Evolutionary conservation across 176 grass and related monocot genomes (phyloP).

Genomic region (Pharus latifolius): DNA sequence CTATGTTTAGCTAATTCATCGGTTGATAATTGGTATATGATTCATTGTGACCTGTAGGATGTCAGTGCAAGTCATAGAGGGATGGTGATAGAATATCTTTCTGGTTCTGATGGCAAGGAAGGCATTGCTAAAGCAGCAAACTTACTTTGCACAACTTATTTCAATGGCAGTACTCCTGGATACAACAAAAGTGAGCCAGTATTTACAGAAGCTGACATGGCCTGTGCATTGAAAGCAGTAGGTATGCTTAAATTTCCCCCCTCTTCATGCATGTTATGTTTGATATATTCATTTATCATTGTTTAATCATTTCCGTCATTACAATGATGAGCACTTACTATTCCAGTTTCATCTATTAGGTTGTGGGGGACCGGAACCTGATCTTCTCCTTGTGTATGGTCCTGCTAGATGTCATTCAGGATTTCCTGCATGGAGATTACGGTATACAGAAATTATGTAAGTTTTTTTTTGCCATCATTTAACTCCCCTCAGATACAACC

Average conservation of each 20-base stretch:
- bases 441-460: conserved; percentile 96
- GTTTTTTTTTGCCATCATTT: conserved; percentile 6
- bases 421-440: conserved; percentile 92
- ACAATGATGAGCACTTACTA: not conserved
- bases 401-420: conserved; percentile 83
- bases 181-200: conserved; percentile 9
- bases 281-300: conserved; percentile 6
- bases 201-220: conserved; percentile 64
- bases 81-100: conserved; percentile 60
- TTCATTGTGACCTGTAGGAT: conserved; percentile 44
- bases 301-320: conserved; percentile 3
- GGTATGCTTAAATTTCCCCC: conserved; percentile 29
- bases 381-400: conserved; percentile 84
- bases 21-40: conserved; percentile 9
- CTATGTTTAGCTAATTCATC: conserved; percentile 2
- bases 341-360: conserved; percentile 35
- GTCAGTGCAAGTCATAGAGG: conserved; percentile 29
- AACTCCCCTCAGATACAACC: too few relatives aligned
- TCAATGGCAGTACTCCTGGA: conserved; percentile 22
- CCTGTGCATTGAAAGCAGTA: conserved; percentile 53
- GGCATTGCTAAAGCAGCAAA: conserved; percentile 80
- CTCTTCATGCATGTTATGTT: not conserved
- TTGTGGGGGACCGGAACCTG: conserved; percentile 72
- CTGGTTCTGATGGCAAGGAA: conserved; percentile 80
- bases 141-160: conserved; percentile 53